Evolutionary conservation across 306 rosid species (phyloP).

Genomic region (Bauhinia variegata): DNA sequence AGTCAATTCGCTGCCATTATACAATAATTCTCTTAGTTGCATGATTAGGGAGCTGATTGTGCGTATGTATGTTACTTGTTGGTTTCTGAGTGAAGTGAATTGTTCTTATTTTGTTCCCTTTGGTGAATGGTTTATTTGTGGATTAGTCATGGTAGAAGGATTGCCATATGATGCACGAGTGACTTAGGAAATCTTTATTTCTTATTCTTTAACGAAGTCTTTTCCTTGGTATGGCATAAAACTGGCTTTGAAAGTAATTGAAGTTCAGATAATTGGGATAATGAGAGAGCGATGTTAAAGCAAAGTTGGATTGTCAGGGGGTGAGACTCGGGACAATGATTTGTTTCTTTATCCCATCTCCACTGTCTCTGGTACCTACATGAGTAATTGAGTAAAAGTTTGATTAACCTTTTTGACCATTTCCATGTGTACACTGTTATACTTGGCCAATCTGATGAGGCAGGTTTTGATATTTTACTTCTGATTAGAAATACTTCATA

Average conservation of each 20-base stretch:
- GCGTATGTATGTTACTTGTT: neutral
- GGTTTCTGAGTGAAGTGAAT: neutral
- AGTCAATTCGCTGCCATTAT: neutral
- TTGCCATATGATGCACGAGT: slow-evolving; percentile 9
- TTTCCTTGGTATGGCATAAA: neutral
- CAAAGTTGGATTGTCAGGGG: slow-evolving; percentile 7
- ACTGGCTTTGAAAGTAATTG: neutral
- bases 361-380: neutral
- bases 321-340: slow-evolving; percentile 1
- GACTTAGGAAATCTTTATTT: neutral
- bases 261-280: neutral
- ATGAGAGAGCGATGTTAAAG: neutral
- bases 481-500: too few species aligned
- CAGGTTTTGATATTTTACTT: too few species aligned
- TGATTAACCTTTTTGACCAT: slow-evolving; percentile 10
- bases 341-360: too few species aligned
- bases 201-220: slow-evolving; percentile 4
- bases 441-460: too few species aligned
- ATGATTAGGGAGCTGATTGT: neutral
- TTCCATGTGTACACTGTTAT: neutral
- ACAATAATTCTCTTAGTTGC: neutral
- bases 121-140: neutral
- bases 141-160: neutral
- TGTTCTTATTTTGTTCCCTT: slow-evolving; percentile 1
- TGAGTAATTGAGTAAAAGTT: neutral